phyloP scores from a whole-genome alignment of 1,284 basidiomycete species.

The Sanghuangporus baumii region DNA sequence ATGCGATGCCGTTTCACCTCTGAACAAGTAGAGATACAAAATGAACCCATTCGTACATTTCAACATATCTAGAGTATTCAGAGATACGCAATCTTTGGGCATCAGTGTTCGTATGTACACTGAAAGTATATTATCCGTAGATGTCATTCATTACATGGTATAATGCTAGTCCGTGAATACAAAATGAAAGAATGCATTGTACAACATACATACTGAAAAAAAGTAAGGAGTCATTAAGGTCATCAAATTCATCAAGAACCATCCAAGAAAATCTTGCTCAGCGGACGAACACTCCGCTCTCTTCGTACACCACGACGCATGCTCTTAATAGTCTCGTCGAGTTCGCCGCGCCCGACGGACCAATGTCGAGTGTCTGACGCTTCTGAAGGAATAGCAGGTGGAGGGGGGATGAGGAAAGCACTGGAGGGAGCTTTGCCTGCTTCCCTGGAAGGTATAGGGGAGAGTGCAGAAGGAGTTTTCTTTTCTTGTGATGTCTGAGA shows the following conservation, averaged over 20 bases:
- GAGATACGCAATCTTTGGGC: background rate
- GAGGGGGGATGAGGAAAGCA: slow-evolving; percentile 15
- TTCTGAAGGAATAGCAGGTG: slow-evolving; percentile 35
- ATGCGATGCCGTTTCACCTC: slow-evolving; percentile 54
- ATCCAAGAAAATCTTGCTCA: slow-evolving; percentile 80
- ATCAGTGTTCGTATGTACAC: background rate
- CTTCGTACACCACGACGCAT: slow-evolving; percentile 65
- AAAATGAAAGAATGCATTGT: background rate
- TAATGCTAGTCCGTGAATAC: background rate
- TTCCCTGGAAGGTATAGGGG: background rate
- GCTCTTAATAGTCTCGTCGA: slow-evolving; percentile 79
- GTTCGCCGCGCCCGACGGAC: slow-evolving; percentile 66
- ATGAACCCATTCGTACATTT: background rate
- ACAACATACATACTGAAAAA: background rate
- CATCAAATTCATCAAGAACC: slow-evolving; percentile 28
- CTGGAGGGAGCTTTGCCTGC: background rate
- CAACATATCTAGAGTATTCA: background rate
- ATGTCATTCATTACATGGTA: background rate
- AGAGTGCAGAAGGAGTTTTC: background rate
- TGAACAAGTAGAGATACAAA: slow-evolving; percentile 31
- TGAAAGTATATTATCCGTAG: background rate
- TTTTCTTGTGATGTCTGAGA: background rate
- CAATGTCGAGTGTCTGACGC: slow-evolving; percentile 29
- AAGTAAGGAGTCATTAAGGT: background rate
- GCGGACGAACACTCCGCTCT: slow-evolving; percentile 38